Base-by-base conservation (phyloP, 352 stramenopile genomes). In the Peronospora farinosa region DNA sequence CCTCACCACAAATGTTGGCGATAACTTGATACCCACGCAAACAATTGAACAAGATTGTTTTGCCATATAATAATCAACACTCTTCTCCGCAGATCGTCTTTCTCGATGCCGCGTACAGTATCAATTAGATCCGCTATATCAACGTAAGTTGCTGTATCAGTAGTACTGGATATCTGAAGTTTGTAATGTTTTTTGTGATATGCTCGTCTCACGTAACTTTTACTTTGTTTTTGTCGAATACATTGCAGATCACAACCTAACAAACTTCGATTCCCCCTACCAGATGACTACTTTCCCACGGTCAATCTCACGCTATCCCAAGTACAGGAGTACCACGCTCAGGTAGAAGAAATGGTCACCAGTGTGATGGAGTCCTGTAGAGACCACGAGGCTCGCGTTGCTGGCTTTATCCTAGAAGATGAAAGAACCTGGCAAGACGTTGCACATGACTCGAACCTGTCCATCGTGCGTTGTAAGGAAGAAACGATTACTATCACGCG, bases 201-300 rank as follows among this genome's bases (percentile, higher is more conserved):
- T 8, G 5, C 37, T 27, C 37, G 17, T 30, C 8, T 13, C 37
- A 28, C 16, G 11, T 23, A 17, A 30, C 16, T 27, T 43, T 31
- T 40, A 51, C 17, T 45, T 27, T 46, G 11, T 7, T 32, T 17
- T 21, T 10, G 10, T 30, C 52, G 2, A 40, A 10, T 19, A 16
- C n/a, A 17, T 28, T 55, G 38, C 40, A 66, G 57, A 51, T 50
- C 56, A 27, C 62, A 49, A 52, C 25, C 41, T 40, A 36, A 33
- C 12, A 71, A 65, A 41, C 53, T 71, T 9, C 57, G 64, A 39
- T 79, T 79, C 30, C 69, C 69, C 25, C 44, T 79, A 17, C 63
- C 69, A 33, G 63, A 74, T 45, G 42, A 65, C 28, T 74, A 70
- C 46, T 79, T 79, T 31, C 27, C 59, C 5, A n/a, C 47, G 0